Evolutionary conservation across 2,329 filamentous ascomycete species (phyloP).

Genomic region (Pezicula rhizophila): DNA sequence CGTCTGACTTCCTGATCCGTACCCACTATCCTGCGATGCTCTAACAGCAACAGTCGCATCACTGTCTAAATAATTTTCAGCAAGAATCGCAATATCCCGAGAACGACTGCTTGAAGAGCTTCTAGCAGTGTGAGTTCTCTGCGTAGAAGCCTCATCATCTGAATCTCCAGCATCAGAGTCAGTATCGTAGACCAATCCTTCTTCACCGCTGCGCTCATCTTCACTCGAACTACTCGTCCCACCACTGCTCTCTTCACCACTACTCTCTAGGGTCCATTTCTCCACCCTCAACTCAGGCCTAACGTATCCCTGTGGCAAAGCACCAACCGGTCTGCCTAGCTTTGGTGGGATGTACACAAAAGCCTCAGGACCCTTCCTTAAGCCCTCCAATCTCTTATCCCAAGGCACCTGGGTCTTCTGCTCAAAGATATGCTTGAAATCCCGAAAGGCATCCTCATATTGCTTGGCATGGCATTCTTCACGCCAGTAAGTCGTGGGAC

Average conservation of each 20-base stretch:
- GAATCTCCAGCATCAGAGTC: constrained; percentile 14
- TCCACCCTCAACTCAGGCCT: constrained; percentile 7
- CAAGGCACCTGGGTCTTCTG: constrained; percentile 52
- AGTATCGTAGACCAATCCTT: constrained; percentile 12
- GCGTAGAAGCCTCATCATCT: constrained; percentile 4
- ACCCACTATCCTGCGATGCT: too few species aligned
- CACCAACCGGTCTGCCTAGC: constrained; percentile 7
- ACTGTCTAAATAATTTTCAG: too few species aligned
- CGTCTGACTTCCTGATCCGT: too few species aligned
- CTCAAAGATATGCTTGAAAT: constrained; percentile 52
- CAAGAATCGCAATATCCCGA: too few species aligned
- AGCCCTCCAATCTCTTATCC: constrained; percentile 40
- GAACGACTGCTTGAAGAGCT: too few species aligned
- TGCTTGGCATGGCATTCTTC: constrained; percentile 33
- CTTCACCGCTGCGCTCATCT: not conserved
- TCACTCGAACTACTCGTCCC: not conserved
- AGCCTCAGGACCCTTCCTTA: not conserved
- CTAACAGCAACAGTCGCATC: too few species aligned
- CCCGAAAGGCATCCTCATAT: constrained; percentile 38
- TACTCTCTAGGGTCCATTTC: not conserved
- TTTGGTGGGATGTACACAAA: constrained; percentile 7
- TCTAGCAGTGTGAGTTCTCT: too few species aligned
- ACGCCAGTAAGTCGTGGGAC: constrained; percentile 26
- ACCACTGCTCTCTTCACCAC: not conserved
- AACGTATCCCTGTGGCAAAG: constrained; percentile 14